Conservation (phyloP, 768 basidiomycete species). For the Trametes villosa region DNA sequence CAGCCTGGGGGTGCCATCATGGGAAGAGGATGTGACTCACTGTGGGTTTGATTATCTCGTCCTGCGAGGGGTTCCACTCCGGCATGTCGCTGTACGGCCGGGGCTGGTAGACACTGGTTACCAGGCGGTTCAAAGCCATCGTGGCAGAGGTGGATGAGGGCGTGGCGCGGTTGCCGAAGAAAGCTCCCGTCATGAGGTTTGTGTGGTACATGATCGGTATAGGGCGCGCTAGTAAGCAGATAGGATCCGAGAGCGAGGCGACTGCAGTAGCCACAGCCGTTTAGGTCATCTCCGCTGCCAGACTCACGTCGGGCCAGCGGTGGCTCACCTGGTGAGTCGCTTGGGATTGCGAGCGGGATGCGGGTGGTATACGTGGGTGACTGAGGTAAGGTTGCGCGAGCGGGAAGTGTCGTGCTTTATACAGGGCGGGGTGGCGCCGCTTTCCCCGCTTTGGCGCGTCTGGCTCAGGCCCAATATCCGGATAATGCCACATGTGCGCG, state of each 20-base stretch:
- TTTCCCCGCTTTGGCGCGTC: too few species aligned
- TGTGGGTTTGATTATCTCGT: background rate
- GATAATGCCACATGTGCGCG: too few species aligned
- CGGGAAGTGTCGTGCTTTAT: background rate
- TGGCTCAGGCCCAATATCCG: too few species aligned
- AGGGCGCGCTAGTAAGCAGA: background rate
- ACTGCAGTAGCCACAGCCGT: too few species aligned
- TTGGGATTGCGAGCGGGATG: background rate
- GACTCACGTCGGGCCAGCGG: too few species aligned
- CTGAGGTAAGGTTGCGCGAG: background rate
- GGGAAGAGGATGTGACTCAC: background rate
- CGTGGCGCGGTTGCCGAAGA: background rate
- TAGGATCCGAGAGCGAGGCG: background rate
- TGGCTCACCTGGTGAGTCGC: background rate
- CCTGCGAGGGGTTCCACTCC: constrained; percentile 8
- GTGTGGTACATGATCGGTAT: background rate
- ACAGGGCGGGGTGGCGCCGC: background rate
- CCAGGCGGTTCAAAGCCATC: background rate
- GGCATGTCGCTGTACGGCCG: background rate
- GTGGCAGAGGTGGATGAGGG: background rate
- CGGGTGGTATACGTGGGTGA: background rate
- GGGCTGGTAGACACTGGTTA: background rate
- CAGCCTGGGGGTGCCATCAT: background rate
- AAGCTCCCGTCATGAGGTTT: background rate
- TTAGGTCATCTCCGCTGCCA: background rate